phyloP scores from a whole-genome alignment of 495 filamentous ascomycete genomes.

The Lophium mytilinum region DNA sequence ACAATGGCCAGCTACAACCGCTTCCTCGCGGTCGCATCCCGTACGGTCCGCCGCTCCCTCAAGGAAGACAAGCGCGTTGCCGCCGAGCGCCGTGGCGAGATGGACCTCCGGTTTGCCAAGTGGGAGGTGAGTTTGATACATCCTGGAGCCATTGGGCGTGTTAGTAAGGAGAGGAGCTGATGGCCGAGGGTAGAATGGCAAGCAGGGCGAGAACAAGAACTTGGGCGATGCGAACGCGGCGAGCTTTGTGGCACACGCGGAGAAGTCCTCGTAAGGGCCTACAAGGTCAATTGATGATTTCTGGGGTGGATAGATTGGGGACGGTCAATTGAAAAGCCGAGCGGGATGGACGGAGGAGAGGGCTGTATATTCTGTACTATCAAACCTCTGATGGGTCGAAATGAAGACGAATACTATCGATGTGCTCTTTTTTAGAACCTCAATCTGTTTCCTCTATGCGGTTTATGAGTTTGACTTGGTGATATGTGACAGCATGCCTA shows the following conservation, averaged over 20 bases:
- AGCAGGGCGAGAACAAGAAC: constrained; percentile 79
- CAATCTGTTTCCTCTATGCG: not conserved
- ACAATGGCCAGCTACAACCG: constrained; percentile 62
- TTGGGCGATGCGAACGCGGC: constrained; percentile 65
- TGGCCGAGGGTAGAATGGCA: constrained; percentile 66
- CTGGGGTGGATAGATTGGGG: not conserved
- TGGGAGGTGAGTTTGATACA: constrained; percentile 73
- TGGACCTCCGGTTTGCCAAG: constrained; percentile 88
- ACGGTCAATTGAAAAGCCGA: constrained; percentile 6
- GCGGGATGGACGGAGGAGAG: not conserved
- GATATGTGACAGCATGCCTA: not conserved
- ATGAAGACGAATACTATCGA: constrained; percentile 15
- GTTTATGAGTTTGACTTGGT: not conserved
- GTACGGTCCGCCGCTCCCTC: constrained; percentile 80
- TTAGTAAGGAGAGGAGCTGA: constrained; percentile 9
- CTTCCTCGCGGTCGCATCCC: constrained; percentile 68
- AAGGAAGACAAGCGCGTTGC: constrained; percentile 82
- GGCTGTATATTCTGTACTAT: constrained; percentile 27
- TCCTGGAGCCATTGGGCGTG: constrained; percentile 4
- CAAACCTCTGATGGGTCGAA: not conserved
- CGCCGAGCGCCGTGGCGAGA: constrained; percentile 83
- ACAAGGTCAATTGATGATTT: not conserved
- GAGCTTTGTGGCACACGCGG: constrained; percentile 45
- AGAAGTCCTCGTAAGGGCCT: not conserved
- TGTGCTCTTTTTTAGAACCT: not conserved